A percentile compares a stretch with the other conserved stretches of the same genome.
These are phyloP conservation scores for Dactylella cylindrospora DNA, from an alignment of 2,329 filamentous ascomycete genomes.

Conservation along the genomic window DNA sequence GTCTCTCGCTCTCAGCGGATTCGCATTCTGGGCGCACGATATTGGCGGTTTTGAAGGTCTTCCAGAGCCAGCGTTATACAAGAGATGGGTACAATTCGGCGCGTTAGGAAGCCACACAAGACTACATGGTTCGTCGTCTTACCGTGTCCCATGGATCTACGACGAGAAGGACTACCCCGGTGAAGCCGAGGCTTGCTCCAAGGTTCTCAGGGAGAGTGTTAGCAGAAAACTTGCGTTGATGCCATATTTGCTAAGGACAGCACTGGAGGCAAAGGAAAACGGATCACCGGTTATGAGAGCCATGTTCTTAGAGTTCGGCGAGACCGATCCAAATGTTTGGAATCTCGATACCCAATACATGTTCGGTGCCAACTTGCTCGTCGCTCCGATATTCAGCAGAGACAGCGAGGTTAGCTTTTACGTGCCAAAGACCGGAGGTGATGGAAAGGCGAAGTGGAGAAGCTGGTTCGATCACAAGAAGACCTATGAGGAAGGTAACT, in stretches of 20 bases:
- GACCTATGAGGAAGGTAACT: conserved; percentile 51
- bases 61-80: conserved; percentile 69
- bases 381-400: conserved; percentile 66
- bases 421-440: conserved; percentile 53
- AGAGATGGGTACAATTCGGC: conserved; percentile 76
- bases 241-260: conserved; percentile 61
- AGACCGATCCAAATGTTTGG: conserved; percentile 67
- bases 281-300: conserved; percentile 67
- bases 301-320: conserved; percentile 69
- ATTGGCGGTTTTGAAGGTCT: conserved; percentile 72
- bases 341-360: conserved; percentile 71
- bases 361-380: conserved; percentile 66
- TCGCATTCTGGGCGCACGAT: conserved; percentile 69
- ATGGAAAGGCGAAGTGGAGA: conserved; percentile 55
- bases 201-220: conserved; percentile 61
- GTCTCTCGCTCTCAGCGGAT: conserved; percentile 65
- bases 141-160: conserved; percentile 74
- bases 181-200: conserved; percentile 53
- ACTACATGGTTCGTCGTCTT: conserved; percentile 69
- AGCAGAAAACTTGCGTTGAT: conserved; percentile 61
- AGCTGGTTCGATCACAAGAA: conserved; percentile 54
- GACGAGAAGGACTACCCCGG: conserved; percentile 60
- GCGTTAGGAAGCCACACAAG: conserved; percentile 70
- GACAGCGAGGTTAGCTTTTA: conserved; percentile 68
- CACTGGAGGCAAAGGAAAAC: conserved; percentile 56